Base-by-base conservation (phyloP, 1,284 basidiomycete species). In the Papiliotrema terrestris region DNA sequence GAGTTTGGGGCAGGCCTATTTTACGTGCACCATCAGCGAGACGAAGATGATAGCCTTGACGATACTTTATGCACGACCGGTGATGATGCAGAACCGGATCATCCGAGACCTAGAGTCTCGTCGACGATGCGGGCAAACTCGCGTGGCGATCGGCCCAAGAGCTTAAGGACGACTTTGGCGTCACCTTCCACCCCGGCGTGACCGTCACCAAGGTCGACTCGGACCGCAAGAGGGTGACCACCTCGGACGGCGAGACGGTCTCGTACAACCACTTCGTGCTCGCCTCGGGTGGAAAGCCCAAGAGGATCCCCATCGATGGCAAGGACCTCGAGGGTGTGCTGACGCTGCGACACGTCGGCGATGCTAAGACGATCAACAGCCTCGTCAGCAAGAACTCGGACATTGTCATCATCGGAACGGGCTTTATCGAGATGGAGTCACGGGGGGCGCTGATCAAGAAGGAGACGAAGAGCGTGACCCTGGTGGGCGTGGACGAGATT, bases 351-450 rank as follows among this genome's bases (percentile, higher is more conserved):
- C 81, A 81, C 11, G 78, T 93, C 37, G 76, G 82, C 36, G 88
- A 95, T 71, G 80, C 90, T 2, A 83, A 87, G 76, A 83, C 83
- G 51, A 86, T 96, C 60, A 87, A 88, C 63, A 81, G 81, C 43
- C 60, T 62, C 15, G 59, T 76, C 50, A 67, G 63, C 37, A 84
- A 87, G 67, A 88, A 88, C 26, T 87, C 89, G 67, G 82, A 84
- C 51, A 76, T 90, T 46, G 89, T 93, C 35, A 83, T 96, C 35
- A 88, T 96, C 60, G 93, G 93, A 1, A 88, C 86, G 35, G 90
- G 88, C 19, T 97, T 96, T 78, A 98, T 98, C 68, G 87, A 89
- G 51, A 91, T 97, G 88, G 93, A 98, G 74, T 80, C 91, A 11
- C 90, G 91, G 3, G 83, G 81, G 15, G 88, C 90, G 0, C 78